Evolutionary conservation across 768 basidiomycete species (phyloP).

Genomic region (Suillus plorans): DNA sequence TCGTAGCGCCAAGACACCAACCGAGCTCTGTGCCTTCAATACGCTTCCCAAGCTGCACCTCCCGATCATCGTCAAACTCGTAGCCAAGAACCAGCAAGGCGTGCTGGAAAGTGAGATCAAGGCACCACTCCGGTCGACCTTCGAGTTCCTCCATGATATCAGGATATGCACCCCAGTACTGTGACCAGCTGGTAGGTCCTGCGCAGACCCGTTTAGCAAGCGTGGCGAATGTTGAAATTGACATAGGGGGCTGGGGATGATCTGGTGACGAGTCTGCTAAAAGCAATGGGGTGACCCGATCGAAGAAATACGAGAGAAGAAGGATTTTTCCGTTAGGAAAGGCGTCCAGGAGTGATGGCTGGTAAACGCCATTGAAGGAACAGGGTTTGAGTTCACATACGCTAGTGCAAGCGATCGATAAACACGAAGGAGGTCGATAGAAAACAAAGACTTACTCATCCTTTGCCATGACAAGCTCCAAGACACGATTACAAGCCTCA

Average conservation of each 20-base stretch:
- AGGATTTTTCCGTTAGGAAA: slow-evolving; percentile 85
- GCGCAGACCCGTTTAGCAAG: slow-evolving; percentile 74
- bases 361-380: slow-evolving; percentile 96
- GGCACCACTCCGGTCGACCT: slow-evolving; percentile 89
- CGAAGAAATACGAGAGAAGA: slow-evolving; percentile 98
- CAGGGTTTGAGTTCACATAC: slow-evolving; percentile 92
- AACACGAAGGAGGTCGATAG: background rate
- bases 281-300: slow-evolving; percentile 83
- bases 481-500: slow-evolving; percentile 79
- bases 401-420: slow-evolving; percentile 33
- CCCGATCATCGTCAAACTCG: slow-evolving; percentile 71
- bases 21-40: slow-evolving; percentile 89
- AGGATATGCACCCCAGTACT: slow-evolving; percentile 44
- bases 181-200: slow-evolving; percentile 61
- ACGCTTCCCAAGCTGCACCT: slow-evolving; percentile 82
- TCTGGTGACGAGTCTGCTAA: slow-evolving; percentile 21
- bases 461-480: slow-evolving; percentile 92
- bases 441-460: slow-evolving; percentile 65
- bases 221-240: slow-evolving; percentile 56
- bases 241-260: slow-evolving; percentile 33
- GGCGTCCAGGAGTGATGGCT: slow-evolving; percentile 86
- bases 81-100: slow-evolving; percentile 85
- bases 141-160: slow-evolving; percentile 66
- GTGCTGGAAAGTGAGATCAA: slow-evolving; percentile 96
- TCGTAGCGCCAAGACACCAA: slow-evolving; percentile 87